These are phyloP conservation scores for Phytophthora hibernalis DNA, from an alignment of 352 stramenopile species.

Conservation along the genomic window DNA sequence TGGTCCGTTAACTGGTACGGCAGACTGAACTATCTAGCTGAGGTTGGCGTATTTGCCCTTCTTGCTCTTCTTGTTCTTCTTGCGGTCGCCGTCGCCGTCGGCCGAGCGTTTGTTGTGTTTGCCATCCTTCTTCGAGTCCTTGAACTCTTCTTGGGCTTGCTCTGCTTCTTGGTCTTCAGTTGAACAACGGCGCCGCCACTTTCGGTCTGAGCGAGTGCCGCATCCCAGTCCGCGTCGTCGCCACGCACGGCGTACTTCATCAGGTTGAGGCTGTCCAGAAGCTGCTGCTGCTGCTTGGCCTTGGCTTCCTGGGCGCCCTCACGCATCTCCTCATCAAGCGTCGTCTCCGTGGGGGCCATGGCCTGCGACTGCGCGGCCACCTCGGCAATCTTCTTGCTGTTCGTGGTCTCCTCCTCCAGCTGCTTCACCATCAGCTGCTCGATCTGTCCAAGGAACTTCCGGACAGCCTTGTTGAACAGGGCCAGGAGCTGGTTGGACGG, in stretches of 20 bases:
- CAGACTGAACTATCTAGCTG: constrained; percentile 38
- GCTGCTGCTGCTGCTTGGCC: constrained; percentile 80
- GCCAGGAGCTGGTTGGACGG: constrained; percentile 96
- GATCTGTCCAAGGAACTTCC: constrained; percentile 90
- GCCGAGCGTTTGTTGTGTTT: constrained; percentile 46
- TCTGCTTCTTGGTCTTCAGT: constrained; percentile 88
- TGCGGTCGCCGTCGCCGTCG: constrained; percentile 53
- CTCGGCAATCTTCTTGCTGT: constrained; percentile 63
- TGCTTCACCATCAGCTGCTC: constrained; percentile 82
- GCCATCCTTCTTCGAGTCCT: constrained; percentile 62
- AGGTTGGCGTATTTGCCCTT: constrained; percentile 86
- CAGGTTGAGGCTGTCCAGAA: constrained; percentile 92
- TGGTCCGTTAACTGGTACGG: constrained; percentile 10
- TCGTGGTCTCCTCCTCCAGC: constrained; percentile 80
- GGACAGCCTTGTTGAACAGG: constrained; percentile 98
- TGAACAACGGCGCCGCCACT: constrained; percentile 65
- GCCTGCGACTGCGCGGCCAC: constrained; percentile 69
- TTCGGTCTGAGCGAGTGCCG: constrained; percentile 55
- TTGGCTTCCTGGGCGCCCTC: constrained; percentile 82
- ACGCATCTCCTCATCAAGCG: constrained; percentile 80
- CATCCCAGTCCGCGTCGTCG: constrained; percentile 93
- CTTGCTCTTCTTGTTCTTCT: constrained; percentile 74
- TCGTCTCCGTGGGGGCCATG: constrained; percentile 85
- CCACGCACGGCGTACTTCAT: constrained; percentile 96
- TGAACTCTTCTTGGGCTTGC: constrained; percentile 69